Evolutionary conservation across 176 grass and related monocot genomes (phyloP).

Genomic region (Echinochloa phyllopogon): DNA sequence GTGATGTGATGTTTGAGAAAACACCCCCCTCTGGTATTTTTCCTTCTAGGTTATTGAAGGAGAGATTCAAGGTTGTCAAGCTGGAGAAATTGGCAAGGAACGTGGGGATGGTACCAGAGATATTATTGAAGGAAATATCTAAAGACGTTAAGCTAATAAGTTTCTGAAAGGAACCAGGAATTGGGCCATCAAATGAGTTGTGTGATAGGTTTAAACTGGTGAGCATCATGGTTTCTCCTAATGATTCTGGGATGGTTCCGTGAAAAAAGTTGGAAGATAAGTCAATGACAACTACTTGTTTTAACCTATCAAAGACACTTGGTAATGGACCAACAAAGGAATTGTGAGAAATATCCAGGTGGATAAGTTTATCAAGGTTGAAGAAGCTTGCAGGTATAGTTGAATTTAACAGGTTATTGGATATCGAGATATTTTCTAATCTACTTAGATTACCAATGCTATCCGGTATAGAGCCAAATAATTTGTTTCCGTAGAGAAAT

Average conservation of each 20-base stretch:
- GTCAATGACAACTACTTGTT: not conserved
- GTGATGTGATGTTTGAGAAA: not conserved
- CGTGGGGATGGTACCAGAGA: not conserved
- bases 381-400: not conserved
- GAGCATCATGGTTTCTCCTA: not conserved
- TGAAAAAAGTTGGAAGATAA: not conserved
- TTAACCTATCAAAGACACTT: not conserved
- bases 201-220: not conserved
- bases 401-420: not conserved
- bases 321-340: not conserved
- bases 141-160: not conserved
- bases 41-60: conserved; percentile 5
- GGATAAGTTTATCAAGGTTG: not conserved
- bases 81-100: not conserved
- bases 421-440: not conserved
- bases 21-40: conserved; percentile 17
- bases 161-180: not conserved
- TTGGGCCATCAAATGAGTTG: not conserved
- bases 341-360: not conserved
- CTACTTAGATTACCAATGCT: not conserved
- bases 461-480: not conserved
- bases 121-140: not conserved
- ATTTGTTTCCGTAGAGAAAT: not conserved
- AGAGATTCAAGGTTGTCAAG: not conserved
- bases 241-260: not conserved